Base-by-base conservation (phyloP, 2,329 filamentous ascomycete species). In the Fusarium irregulare region DNA sequence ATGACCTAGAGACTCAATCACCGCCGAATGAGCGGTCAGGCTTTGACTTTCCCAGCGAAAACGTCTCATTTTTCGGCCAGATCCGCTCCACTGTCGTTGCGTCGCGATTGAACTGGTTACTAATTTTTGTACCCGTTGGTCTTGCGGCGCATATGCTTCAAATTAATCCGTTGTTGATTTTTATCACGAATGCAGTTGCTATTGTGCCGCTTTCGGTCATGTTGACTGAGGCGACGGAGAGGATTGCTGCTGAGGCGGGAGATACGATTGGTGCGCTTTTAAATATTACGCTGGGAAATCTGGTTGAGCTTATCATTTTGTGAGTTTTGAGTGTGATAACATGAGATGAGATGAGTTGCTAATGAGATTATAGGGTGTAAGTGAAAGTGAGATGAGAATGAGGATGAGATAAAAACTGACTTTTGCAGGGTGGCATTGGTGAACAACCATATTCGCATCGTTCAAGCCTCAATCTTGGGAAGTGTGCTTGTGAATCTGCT, bases 401-500 rank as follows among this genome's bases (percentile, higher is more conserved):
- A 14, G 8, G 30, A 3, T 2, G 23, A 9, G 11, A 41, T 47
- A 28, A 63, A 47, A 37, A 48, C 9, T 78, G 44, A 78, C 66
- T 30, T 37, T 10, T 6, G 4, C 74, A 90, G 88, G 68, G 89
- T 83, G 51, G 81, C 82, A 1, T 73, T 84, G 34, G 76, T 78
- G 47, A 82, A 84, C 78, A 84, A 92, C 76, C 89, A 93, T 75
- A 91, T 93, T 50, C 85, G 88, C 28, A 91, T 94, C 63, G 92
- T 94, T 20, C 91, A 93, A 77, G 91, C 92, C 9, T 93, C 92
- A 0, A 83, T 94, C 42, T 83, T 94, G 18, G 92, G 92, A 21
- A 93, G 91, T 2, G 92, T 94, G 59, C 82, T 94, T n/a, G 90
- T 92, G 58, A 94, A 94, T 73, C 78, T 94, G 48, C 82, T 94